A percentile compares a stretch with the other conserved stretches of the same genome.
phyloP scores from a whole-genome alignment of 2,329 filamentous ascomycete genomes.

The Aspergillus neoniger region DNA sequence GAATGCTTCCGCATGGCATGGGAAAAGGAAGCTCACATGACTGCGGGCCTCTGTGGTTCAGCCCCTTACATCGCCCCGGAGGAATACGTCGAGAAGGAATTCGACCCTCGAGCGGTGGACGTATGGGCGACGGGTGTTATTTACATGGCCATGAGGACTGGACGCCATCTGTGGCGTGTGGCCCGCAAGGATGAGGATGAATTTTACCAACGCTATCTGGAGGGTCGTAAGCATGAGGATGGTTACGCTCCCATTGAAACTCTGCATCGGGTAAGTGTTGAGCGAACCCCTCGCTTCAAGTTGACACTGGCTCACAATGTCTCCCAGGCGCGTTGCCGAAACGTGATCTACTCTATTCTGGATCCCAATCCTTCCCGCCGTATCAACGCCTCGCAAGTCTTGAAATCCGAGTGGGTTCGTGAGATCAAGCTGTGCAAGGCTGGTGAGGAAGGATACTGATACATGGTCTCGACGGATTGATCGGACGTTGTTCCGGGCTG shows the following conservation, averaged over 20 bases:
- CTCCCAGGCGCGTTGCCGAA: conserved; percentile 84
- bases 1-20: conserved; percentile 99
- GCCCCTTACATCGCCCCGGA: conserved; percentile 97
- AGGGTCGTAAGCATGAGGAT: conserved; percentile 89
- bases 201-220: conserved; percentile 91
- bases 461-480: conserved; percentile 18
- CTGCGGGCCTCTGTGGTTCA: conserved; percentile 91
- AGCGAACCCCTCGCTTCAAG: not conserved
- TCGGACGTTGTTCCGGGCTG: conserved; percentile 16
- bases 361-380: conserved; percentile 91
- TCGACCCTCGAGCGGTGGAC: conserved; percentile 95
- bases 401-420: conserved; percentile 98
- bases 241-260: conserved; percentile 97
- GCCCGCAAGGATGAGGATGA: conserved; percentile 96
- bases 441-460: conserved; percentile 85
- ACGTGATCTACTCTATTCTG: conserved; percentile 97
- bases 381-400: conserved; percentile 92
- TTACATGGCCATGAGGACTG: conserved; percentile 99
- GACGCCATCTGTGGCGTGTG: conserved; percentile 93
- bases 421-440: conserved; percentile 97
- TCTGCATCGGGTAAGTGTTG: conserved; percentile 76
- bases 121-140: conserved; percentile 98
- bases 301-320: conserved; percentile 19
- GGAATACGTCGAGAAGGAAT: conserved; percentile 93
- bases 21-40: conserved; percentile 98